phyloP scores from a whole-genome alignment of 2,329 filamentous ascomycete genomes.

The Aspergillus sp. region DNA sequence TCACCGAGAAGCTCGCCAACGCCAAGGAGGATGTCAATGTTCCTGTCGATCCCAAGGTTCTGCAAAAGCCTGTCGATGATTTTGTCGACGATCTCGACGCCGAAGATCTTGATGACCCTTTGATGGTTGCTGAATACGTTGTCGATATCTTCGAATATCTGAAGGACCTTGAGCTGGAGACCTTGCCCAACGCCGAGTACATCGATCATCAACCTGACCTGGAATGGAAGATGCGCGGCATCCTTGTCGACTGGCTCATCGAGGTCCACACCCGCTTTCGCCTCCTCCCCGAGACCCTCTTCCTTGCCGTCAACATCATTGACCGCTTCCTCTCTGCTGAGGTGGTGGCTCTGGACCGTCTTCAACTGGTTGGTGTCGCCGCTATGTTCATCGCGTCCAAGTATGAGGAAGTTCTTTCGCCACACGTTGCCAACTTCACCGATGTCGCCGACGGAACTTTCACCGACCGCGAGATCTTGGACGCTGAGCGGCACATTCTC shows the following conservation, averaged over 20 bases:
- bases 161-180: slow-evolving; percentile 76
- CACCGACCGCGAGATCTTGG: slow-evolving; percentile 89
- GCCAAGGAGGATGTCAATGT: slow-evolving; percentile 29
- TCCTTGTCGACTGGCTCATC: slow-evolving; percentile 96
- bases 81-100: slow-evolving; percentile 66
- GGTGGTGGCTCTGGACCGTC: slow-evolving; percentile 90
- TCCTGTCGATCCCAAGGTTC: slow-evolving; percentile 37
- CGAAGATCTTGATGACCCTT: slow-evolving; percentile 87
- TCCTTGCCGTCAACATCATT: slow-evolving; percentile 96
- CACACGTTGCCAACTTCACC: slow-evolving; percentile 94
- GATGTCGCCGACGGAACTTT: slow-evolving; percentile 97
- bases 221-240: slow-evolving; percentile 98
- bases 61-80: slow-evolving; percentile 43
- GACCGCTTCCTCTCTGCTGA: slow-evolving; percentile 96
- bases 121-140: slow-evolving; percentile 98
- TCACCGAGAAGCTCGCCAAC: slow-evolving; percentile 35
- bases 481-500: slow-evolving; percentile 94
- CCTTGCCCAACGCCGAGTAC: slow-evolving; percentile 86
- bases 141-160: slow-evolving; percentile 97
- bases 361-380: slow-evolving; percentile 94
- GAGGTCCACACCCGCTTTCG: slow-evolving; percentile 98
- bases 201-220: slow-evolving; percentile 93
- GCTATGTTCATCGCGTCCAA: slow-evolving; percentile 99
- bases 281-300: slow-evolving; percentile 91
- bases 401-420: slow-evolving; percentile 96